Evolutionary conservation across 2,329 filamentous ascomycete genomes (phyloP), one percentile per base, ranked within the genome.

Genomic region (Scedosporium minutisporum): DNA sequence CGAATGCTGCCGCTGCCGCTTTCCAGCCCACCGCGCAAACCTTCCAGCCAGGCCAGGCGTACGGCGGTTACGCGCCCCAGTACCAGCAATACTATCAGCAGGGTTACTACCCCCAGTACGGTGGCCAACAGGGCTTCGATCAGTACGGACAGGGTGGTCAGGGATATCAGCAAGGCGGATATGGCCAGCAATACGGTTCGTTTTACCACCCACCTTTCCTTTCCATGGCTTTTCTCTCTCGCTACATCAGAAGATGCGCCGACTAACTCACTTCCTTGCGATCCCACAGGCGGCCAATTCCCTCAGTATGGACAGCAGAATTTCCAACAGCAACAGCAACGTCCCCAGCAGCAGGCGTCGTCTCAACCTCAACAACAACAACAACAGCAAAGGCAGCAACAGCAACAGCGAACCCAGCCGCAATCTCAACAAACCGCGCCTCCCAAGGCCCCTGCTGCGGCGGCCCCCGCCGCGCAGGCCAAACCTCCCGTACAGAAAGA

Each of bases 21-120:
- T 95, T 96, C 78, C 85, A 87, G 58, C 91, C 90, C 18, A 85
- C 84, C 59, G 89, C 88, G 41, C 78, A 85, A 65, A 74, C 83
- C 23, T 93, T 93, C 74, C 84, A 87, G 63, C 89, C 90, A 7
- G 88, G 88, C 58, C 89, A 92, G 73, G 76, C 78, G 65, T 92
- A 82, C 69, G 85, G 79, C 62, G 80, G 85, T 62, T 87, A 81
- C 68, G 77, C 77, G 58, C 78, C 77, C 51, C 82, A 85, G 67
- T 82, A 84, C 65, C 80, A 84, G 61, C 78, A 82, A 64, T 81
- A 82, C 66, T 79, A 80, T 61, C 78, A 79, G 64, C 77, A 79
- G 65, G 78, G 77, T 65, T 83, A 84, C 68, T 88, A 87, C 68
- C 78, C 81, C 61, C 82, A 85, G 69, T 85, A 87, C 67, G 80